phyloP scores from a whole-genome alignment of 345 rosid genomes.

The Eucalyptus sp. region DNA sequence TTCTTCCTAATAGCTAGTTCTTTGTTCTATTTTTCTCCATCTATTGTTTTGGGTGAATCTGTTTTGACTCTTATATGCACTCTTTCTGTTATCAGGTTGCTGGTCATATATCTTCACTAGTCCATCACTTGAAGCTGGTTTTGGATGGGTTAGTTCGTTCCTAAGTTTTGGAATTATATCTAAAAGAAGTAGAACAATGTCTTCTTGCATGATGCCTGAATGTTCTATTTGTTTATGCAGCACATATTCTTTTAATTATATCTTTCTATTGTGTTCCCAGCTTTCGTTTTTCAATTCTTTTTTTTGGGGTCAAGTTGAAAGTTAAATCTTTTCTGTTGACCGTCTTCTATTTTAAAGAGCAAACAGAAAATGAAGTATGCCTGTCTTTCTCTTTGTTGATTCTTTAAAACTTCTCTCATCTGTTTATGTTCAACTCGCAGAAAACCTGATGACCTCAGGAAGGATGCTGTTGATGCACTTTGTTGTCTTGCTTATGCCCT shows the following conservation, averaged over 20 bases:
- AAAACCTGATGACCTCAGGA: conserved; percentile 80
- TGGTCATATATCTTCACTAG: conserved; percentile 92
- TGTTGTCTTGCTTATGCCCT: conserved; percentile 98
- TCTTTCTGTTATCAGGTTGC: conserved; percentile 57
- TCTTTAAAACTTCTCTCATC: background rate
- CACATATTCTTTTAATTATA: background rate
- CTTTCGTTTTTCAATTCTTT: background rate
- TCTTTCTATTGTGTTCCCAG: background rate
- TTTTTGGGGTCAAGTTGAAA: background rate
- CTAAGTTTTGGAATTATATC: background rate
- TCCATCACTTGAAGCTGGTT: conserved; percentile 94
- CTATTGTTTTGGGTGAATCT: background rate
- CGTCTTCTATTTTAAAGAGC: background rate
- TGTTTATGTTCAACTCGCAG: conserved; percentile 19
- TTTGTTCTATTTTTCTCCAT: background rate
- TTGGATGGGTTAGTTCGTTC: conserved; percentile 84
- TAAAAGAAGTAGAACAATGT: background rate
- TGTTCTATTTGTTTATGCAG: background rate
- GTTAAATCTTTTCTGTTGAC: background rate
- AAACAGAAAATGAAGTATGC: background rate
- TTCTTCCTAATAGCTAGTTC: background rate
- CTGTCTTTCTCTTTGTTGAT: background rate
- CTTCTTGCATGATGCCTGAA: background rate
- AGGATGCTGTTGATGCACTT: conserved; percentile 95
- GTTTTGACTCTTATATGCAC: background rate